A percentile compares a stretch with the other conserved stretches of the same genome.
These are phyloP conservation scores for Nothophoma quercina DNA, from an alignment of 2,329 filamentous ascomycete genomes.

Conservation along the genomic window DNA sequence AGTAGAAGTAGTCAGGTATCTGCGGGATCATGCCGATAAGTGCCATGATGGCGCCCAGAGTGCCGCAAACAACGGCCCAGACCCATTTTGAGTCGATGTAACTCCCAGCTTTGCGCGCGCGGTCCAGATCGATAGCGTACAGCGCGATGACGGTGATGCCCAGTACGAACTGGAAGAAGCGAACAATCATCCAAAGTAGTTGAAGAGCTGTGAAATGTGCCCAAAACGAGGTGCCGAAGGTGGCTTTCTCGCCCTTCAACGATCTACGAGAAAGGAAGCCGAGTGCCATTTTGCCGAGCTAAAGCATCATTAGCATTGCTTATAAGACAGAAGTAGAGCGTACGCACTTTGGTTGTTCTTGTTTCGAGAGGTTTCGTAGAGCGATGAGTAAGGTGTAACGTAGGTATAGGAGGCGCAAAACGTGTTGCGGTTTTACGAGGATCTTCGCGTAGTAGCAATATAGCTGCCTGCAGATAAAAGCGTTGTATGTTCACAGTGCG, in stretches of 20 bases:
- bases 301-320: conserved; percentile 12
- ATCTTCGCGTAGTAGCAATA: conserved; percentile 14
- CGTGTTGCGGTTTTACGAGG: conserved; percentile 1
- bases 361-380: background rate
- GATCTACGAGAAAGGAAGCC: conserved; percentile 41
- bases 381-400: background rate
- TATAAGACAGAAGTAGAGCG: background rate
- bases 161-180: conserved; percentile 78
- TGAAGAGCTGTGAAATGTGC: conserved; percentile 28
- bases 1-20: conserved; percentile 58
- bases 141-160: conserved; percentile 80
- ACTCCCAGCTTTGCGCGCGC: conserved; percentile 54
- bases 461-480: conserved; percentile 8
- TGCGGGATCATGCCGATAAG: conserved; percentile 72
- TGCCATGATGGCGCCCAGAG: conserved; percentile 28
- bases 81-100: conserved; percentile 50
- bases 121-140: conserved; percentile 56
- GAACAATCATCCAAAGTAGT: conserved; percentile 65
- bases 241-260: conserved; percentile 42
- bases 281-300: conserved; percentile 35
- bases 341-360: conserved; percentile 4
- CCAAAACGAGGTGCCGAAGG: conserved; percentile 28
- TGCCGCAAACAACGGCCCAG: conserved; percentile 63
- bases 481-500: conserved; percentile 12
- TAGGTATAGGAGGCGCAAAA: conserved; percentile 1